A percentile compares a stretch with the other conserved stretches of the same genome.
phyloP scores from a whole-genome alignment of 139 green algal species.

The Eudorina sp. region DNA sequence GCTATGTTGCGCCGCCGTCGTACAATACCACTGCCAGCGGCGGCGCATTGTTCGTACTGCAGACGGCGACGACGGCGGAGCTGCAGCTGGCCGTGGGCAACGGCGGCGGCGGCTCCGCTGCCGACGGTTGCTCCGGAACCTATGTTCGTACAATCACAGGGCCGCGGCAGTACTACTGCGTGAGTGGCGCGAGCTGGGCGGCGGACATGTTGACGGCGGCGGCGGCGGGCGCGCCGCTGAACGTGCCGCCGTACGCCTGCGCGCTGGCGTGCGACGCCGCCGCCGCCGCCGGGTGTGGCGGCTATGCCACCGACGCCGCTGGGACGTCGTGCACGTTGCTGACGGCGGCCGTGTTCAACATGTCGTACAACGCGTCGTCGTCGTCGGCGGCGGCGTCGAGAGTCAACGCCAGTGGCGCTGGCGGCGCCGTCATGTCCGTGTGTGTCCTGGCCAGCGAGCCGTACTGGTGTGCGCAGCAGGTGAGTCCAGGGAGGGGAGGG shows the following conservation, averaged over 20 bases:
- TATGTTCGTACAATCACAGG: background rate
- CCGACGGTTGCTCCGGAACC: background rate
- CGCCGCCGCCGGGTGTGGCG: background rate
- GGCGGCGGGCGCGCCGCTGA: too few relatives aligned
- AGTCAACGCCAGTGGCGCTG: background rate
- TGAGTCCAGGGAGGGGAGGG: too few relatives aligned
- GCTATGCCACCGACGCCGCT: background rate
- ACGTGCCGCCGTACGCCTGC: background rate
- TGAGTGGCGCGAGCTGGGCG: too few relatives aligned
- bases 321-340: background rate
- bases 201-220: too few relatives aligned
- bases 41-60: background rate
- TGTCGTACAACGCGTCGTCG: slow-evolving; percentile 5
- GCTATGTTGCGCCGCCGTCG: too few relatives aligned
- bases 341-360: background rate
- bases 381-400: too few relatives aligned
- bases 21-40: background rate
- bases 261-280: background rate
- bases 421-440: background rate
- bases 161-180: slow-evolving; percentile 1
- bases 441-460: background rate
- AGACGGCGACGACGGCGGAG: background rate
- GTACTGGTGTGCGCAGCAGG: background rate
- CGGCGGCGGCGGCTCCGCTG: background rate
- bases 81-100: background rate